Evolutionary conservation across 1,284 basidiomycete species (phyloP).

Genomic region (Microbotryum intermedium): DNA sequence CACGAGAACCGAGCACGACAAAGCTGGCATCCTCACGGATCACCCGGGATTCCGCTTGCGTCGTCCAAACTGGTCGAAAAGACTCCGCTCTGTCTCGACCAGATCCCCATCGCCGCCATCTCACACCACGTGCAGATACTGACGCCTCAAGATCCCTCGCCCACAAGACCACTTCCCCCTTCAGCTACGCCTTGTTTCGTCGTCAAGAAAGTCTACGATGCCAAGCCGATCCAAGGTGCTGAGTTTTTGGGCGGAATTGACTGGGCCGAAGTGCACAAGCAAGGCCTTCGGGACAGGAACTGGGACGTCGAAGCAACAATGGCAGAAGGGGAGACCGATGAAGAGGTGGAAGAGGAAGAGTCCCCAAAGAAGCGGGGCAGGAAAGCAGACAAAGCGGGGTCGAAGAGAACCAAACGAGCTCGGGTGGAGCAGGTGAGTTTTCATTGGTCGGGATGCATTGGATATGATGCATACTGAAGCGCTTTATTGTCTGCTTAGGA

Average conservation of each 20-base stretch:
- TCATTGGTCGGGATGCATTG: too few relatives aligned
- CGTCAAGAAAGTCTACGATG: conserved; percentile 29
- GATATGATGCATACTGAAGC: too few relatives aligned
- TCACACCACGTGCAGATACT: conserved; percentile 9
- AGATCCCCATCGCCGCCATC: conserved; percentile 13
- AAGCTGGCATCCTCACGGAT: background rate
- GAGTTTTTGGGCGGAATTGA: conserved; percentile 30
- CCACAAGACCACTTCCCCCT: background rate
- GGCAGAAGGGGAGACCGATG: conserved; percentile 8
- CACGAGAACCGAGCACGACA: conserved; percentile 11
- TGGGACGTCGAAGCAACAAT: conserved; percentile 27
- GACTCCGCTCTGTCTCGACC: conserved; percentile 19
- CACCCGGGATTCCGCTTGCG: background rate
- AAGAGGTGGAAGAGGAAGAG: conserved; percentile 1
- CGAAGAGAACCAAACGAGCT: too few relatives aligned
- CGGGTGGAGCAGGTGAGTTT: too few relatives aligned
- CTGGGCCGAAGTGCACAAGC: conserved; percentile 20
- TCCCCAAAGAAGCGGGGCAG: conserved; percentile 2
- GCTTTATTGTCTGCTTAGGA: background rate
- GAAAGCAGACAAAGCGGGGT: background rate
- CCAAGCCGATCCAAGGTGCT: conserved; percentile 23
- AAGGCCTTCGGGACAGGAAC: conserved; percentile 7
- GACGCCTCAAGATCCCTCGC: background rate
- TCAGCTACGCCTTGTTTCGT: conserved; percentile 10
- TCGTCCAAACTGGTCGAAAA: conserved; percentile 5